Evolutionary conservation across 768 basidiomycete species (phyloP).

Genomic region (Leccinum subgranulosum): DNA sequence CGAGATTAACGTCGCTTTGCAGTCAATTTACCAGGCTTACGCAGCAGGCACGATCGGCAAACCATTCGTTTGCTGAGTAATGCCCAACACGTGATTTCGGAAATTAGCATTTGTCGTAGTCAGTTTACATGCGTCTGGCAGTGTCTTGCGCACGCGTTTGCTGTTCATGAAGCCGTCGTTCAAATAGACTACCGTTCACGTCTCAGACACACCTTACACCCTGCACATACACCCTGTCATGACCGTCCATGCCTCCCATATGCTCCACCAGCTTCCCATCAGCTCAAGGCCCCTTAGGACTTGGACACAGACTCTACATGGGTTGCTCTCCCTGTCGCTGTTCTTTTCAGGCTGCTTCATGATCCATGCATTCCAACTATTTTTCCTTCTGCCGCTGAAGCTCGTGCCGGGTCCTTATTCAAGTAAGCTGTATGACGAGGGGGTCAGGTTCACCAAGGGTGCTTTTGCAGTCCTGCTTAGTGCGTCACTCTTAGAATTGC

Average conservation of each 20-base stretch:
- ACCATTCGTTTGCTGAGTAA: constrained; percentile 37
- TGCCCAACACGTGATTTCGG: constrained; percentile 22
- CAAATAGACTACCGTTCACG: constrained; percentile 12
- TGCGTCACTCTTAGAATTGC: constrained; percentile 35
- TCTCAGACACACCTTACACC: constrained; percentile 3
- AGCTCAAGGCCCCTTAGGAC: constrained; percentile 47
- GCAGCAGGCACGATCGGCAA: constrained; percentile 34
- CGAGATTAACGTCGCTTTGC: background rate
- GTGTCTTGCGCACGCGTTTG: background rate
- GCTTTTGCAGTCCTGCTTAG: constrained; percentile 74
- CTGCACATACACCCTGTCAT: constrained; percentile 8
- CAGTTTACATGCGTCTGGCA: constrained; percentile 13
- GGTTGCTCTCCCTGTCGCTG: constrained; percentile 48
- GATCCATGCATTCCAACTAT: constrained; percentile 71
- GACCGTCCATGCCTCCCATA: constrained; percentile 14
- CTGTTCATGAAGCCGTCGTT: background rate
- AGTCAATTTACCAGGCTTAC: constrained; percentile 50
- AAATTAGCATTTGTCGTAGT: constrained; percentile 10
- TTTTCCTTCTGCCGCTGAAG: constrained; percentile 64
- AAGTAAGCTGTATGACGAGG: constrained; percentile 57
- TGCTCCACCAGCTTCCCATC: constrained; percentile 49
- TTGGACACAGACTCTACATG: constrained; percentile 51
- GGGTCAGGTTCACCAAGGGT: constrained; percentile 79
- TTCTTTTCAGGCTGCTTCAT: constrained; percentile 67
- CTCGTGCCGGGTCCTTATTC: constrained; percentile 60